A percentile compares a stretch with the other conserved stretches of the same genome.
Conservation (phyloP, 2,329 filamentous ascomycete genomes). For the Colletotrichum falcatum region DNA sequence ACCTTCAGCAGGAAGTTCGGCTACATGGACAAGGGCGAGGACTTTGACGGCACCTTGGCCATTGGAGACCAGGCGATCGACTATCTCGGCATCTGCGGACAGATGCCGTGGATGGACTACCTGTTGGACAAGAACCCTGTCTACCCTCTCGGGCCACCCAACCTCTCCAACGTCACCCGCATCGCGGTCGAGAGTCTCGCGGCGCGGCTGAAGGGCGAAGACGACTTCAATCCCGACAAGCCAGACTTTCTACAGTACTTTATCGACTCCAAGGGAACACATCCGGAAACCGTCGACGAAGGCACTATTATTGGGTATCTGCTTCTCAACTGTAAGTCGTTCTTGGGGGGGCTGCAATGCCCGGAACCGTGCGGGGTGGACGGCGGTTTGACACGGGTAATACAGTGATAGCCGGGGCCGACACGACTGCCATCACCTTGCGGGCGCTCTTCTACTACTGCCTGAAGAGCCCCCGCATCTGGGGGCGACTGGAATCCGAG, state of each 20-base stretch:
- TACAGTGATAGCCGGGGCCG: conserved; percentile 51
- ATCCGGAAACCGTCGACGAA: conserved; percentile 53
- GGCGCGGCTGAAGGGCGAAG: conserved; percentile 35
- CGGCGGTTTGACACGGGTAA: background rate
- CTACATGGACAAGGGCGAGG: conserved; percentile 53
- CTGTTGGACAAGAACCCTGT: conserved; percentile 49
- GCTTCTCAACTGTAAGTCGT: conserved; percentile 45
- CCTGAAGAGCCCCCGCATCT: conserved; percentile 48
- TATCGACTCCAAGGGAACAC: conserved; percentile 49
- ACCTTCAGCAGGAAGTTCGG: conserved; percentile 56
- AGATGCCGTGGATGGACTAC: conserved; percentile 46
- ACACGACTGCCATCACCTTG: conserved; percentile 52
- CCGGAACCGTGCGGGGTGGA: background rate
- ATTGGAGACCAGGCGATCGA: conserved; percentile 48
- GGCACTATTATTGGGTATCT: conserved; percentile 48
- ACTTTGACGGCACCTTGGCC: conserved; percentile 53
- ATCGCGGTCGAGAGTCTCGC: conserved; percentile 43
- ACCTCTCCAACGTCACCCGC: conserved; percentile 42
- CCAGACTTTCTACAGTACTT: conserved; percentile 51
- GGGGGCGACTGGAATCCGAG: conserved; percentile 51
- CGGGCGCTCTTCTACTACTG: conserved; percentile 53
- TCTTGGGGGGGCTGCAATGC: background rate
- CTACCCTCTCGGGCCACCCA: conserved; percentile 44
- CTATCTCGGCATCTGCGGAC: conserved; percentile 48
- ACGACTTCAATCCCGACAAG: conserved; percentile 30